Percentiles rank a stretch among this genome's conserved stretches.
These are phyloP conservation scores for Phaeotremella fagi DNA, from an alignment of 768 basidiomycete genomes.

Conservation along the genomic window DNA sequence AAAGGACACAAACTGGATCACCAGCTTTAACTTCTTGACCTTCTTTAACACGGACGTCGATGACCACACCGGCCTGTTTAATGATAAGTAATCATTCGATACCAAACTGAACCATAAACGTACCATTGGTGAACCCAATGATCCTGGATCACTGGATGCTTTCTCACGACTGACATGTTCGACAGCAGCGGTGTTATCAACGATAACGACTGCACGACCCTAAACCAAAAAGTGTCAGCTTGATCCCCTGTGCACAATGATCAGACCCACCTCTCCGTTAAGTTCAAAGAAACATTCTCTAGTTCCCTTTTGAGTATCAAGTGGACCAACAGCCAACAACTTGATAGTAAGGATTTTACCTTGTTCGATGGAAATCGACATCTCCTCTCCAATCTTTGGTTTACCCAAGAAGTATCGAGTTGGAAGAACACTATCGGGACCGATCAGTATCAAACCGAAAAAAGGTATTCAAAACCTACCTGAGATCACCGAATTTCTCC, in stretches of 20 bases:
- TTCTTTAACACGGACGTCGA: constrained; percentile 96
- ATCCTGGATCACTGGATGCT: constrained; percentile 87
- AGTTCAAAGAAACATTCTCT: constrained; percentile 99
- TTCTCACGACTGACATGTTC: constrained; percentile 92
- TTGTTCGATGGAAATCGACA: constrained; percentile 77
- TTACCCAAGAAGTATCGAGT: constrained; percentile 96
- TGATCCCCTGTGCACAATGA: background rate
- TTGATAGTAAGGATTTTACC: constrained; percentile 96
- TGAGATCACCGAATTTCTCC: constrained; percentile 90
- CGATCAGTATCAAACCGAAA: constrained; percentile 9
- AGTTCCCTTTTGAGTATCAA: constrained; percentile 83
- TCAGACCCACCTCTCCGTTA: constrained; percentile 72
- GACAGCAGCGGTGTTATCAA: constrained; percentile 95
- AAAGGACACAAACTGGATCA: constrained; percentile 89
- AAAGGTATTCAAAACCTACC: constrained; percentile 54
- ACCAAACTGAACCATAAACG: background rate
- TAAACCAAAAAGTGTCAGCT: background rate
- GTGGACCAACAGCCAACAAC: constrained; percentile 89
- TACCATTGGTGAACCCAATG: constrained; percentile 95
- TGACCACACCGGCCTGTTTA: constrained; percentile 68
- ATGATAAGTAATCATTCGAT: background rate
- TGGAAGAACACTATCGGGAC: constrained; percentile 69
- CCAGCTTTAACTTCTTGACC: constrained; percentile 97
- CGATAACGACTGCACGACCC: constrained; percentile 90
- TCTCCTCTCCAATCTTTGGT: constrained; percentile 86